These are phyloP conservation scores for Solanum chiquidenum DNA, from an alignment of 257 asterid genomes.

Conservation along the genomic window DNA sequence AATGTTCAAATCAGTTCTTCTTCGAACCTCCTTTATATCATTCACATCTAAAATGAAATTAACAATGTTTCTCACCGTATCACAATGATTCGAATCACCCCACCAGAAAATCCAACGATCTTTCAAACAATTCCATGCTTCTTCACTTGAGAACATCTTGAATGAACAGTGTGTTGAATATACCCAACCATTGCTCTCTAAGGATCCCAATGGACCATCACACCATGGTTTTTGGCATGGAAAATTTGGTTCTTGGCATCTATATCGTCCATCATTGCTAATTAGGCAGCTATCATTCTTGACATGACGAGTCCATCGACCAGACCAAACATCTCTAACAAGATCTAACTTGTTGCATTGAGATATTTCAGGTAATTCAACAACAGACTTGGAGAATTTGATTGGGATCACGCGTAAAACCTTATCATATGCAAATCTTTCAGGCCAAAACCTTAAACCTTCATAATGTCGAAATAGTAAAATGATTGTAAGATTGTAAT, in stretches of 20 bases:
- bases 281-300: slow-evolving; percentile 55
- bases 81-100: slow-evolving; percentile 97
- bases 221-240: slow-evolving; percentile 82
- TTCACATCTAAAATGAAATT: slow-evolving; percentile 49
- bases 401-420: slow-evolving; percentile 48
- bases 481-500: slow-evolving; percentile 61
- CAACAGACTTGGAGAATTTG: slow-evolving; percentile 28
- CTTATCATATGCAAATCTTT: slow-evolving; percentile 47
- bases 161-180: slow-evolving; percentile 92
- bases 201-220: slow-evolving; percentile 46
- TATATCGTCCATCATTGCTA: slow-evolving; percentile 57
- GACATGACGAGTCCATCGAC: slow-evolving; percentile 84
- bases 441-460: slow-evolving; percentile 57
- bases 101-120: slow-evolving; percentile 93
- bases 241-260: slow-evolving; percentile 55
- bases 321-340: slow-evolving; percentile 61
- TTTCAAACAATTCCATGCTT: slow-evolving; percentile 60
- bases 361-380: slow-evolving; percentile 27
- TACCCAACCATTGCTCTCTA: slow-evolving; percentile 93
- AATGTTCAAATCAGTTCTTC: slow-evolving; percentile 60
- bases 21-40: slow-evolving; percentile 36
- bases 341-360: slow-evolving; percentile 51
- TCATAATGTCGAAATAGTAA: slow-evolving; percentile 56
- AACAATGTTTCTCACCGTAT: slow-evolving; percentile 63
- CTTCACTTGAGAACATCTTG: slow-evolving; percentile 30